These are phyloP conservation scores for Pythium rhizo-oryzae DNA, from an alignment of 352 stramenopile genomes.

Conservation along the genomic window DNA sequence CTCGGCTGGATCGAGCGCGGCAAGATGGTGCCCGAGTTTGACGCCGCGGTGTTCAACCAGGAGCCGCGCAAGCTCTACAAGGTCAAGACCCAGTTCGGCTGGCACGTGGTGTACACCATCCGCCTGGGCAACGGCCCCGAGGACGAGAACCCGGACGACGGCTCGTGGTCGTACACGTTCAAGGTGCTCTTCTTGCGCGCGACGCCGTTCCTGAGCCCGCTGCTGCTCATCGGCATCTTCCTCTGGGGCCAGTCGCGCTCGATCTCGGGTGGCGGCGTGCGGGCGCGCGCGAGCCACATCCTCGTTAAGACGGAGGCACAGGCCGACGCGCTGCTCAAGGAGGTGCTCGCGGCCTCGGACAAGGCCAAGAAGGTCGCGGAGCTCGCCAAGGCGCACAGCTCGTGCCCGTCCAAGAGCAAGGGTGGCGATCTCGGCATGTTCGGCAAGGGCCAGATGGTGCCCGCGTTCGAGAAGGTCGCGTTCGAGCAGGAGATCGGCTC, in stretches of 20 bases:
- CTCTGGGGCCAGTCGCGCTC: conserved; percentile 21
- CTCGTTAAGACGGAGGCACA: conserved; percentile 73
- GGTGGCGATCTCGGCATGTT: conserved; percentile 77
- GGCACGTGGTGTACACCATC: conserved; percentile 42
- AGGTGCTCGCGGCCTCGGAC: conserved; percentile 54
- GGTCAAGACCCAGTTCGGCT: conserved; percentile 47
- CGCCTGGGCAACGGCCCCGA: conserved; percentile 26
- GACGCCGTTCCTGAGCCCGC: conserved; percentile 28
- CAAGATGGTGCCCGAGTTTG: conserved; percentile 42
- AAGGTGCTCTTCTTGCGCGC: conserved; percentile 25
- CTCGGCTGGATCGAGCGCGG: conserved; percentile 38
- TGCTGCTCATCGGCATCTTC: conserved; percentile 35
- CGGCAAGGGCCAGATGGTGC: conserved; percentile 74
- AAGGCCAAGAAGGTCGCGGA: conserved; percentile 64
- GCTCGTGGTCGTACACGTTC: conserved; percentile 28
- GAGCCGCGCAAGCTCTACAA: conserved; percentile 37
- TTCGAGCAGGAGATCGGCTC: conserved; percentile 70
- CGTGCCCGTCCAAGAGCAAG: conserved; percentile 65
- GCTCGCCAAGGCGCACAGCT: conserved; percentile 71
- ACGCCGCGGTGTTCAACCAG: conserved; percentile 35
- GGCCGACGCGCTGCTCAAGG: conserved; percentile 55
- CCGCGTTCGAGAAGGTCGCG: conserved; percentile 71
- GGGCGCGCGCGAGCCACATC: conserved; percentile 80
- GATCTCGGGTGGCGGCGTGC: conserved; percentile 26
- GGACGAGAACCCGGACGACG: conserved; percentile 29